phyloP scores from a whole-genome alignment of 2,329 filamentous ascomycete species.

The Colletotrichum graminicola region DNA sequence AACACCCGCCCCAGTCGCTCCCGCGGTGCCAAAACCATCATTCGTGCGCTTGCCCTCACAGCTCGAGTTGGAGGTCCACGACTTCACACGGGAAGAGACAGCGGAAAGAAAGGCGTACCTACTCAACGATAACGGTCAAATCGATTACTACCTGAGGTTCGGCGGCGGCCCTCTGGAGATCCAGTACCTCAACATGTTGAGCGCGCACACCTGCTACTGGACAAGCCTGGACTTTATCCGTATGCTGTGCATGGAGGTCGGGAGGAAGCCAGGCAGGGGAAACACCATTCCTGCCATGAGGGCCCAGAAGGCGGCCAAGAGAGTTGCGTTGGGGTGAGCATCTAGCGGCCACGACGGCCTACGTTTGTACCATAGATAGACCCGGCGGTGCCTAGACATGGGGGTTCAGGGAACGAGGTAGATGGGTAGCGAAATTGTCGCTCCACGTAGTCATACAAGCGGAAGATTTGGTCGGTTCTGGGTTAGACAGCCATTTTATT shows the following conservation, averaged over 20 bases:
- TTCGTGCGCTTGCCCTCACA: conserved; percentile 68
- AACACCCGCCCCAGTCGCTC: conserved; percentile 44
- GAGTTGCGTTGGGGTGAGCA: conserved; percentile 10
- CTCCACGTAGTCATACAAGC: neutral
- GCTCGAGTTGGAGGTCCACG: conserved; percentile 94
- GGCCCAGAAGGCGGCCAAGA: conserved; percentile 65
- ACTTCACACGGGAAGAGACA: conserved; percentile 92
- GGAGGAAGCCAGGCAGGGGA: conserved; percentile 76
- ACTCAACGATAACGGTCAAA: conserved; percentile 95
- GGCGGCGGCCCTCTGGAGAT: conserved; percentile 91
- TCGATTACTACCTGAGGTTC: conserved; percentile 89
- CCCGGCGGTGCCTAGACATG: neutral
- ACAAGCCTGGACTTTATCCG: conserved; percentile 87
- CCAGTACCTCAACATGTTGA: conserved; percentile 97
- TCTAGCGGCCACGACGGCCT: neutral
- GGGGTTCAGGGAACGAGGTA: neutral
- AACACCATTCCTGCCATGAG: conserved; percentile 69
- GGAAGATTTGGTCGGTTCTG: neutral
- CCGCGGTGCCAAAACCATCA: conserved; percentile 51
- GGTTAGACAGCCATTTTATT: neutral
- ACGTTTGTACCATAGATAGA: neutral
- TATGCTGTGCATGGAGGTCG: conserved; percentile 89
- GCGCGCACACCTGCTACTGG: conserved; percentile 97
- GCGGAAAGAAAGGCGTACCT: conserved; percentile 89
- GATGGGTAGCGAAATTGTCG: neutral